phyloP scores from a whole-genome alignment of 2,329 filamentous ascomycete genomes.

The Dactylellina sp. region DNA sequence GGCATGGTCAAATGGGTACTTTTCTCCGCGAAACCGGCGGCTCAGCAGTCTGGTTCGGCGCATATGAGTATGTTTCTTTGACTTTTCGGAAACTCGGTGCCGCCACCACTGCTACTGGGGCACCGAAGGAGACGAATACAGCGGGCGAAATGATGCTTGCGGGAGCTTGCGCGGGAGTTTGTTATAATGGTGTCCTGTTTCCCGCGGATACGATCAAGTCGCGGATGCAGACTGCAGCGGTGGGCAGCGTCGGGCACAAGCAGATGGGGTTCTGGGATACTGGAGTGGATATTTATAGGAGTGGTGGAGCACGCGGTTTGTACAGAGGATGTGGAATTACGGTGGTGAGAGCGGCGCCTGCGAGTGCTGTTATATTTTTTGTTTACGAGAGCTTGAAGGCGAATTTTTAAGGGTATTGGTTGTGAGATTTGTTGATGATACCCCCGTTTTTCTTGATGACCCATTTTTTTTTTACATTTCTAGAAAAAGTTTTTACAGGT shows the following conservation, averaged over 20 bases:
- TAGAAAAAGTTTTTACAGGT: no score
- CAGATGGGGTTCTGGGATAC: slow-evolving; percentile 79
- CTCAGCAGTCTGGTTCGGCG: slow-evolving; percentile 93
- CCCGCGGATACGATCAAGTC: slow-evolving; percentile 98
- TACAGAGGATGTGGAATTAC: slow-evolving; percentile 97
- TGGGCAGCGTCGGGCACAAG: slow-evolving; percentile 68
- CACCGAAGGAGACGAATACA: slow-evolving; percentile 44
- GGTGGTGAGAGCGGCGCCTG: slow-evolving; percentile 85
- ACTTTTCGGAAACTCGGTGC: slow-evolving; percentile 47
- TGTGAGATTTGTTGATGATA: slow-evolving; percentile 12
- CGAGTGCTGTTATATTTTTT: slow-evolving; percentile 98
- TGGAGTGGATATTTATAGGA: slow-evolving; percentile 78
- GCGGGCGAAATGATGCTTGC: slow-evolving; percentile 60
- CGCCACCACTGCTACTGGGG: neutral
- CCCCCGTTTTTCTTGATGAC: no score
- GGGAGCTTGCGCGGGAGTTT: slow-evolving; percentile 76
- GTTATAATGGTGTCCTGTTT: slow-evolving; percentile 97
- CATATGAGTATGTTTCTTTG: slow-evolving; percentile 72
- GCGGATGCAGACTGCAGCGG: slow-evolving; percentile 89
- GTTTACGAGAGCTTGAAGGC: slow-evolving; percentile 88
- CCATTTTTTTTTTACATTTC: no score
- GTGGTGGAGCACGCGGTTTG: slow-evolving; percentile 83
- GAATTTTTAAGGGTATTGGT: slow-evolving; percentile 67
- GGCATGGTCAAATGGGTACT: slow-evolving; percentile 93
- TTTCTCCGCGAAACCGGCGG: slow-evolving; percentile 94